Percentiles rank a stretch among this genome's conserved stretches.
These are phyloP conservation scores for Detonula confervacea DNA, from an alignment of 352 stramenopile species.

Conservation along the genomic window DNA sequence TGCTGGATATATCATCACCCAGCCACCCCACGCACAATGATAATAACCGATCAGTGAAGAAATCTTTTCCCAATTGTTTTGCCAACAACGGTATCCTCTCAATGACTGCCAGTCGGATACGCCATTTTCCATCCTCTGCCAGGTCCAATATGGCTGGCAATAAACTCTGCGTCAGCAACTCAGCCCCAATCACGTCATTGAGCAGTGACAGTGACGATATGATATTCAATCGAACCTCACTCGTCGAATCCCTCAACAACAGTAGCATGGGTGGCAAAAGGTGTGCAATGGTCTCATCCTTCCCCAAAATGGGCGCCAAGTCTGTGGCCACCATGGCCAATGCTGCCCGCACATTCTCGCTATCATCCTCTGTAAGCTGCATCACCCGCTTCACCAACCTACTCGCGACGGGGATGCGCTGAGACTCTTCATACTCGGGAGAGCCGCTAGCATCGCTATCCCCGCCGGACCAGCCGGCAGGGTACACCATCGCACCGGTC, in stretches of 20 bases:
- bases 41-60: constrained; percentile 95
- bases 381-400: constrained; percentile 77
- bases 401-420: constrained; percentile 88
- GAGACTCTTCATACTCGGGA: constrained; percentile 83
- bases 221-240: constrained; percentile 98
- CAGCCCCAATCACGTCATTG: constrained; percentile 97
- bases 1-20: constrained; percentile 95
- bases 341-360: constrained; percentile 94
- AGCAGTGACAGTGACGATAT: constrained; percentile 97
- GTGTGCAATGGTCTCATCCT: constrained; percentile 92
- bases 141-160: constrained; percentile 97
- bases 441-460: constrained; percentile 74
- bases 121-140: constrained; percentile 98
- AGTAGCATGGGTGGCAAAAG: constrained; percentile 94
- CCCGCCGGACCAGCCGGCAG: constrained; percentile 42
- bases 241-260: constrained; percentile 95
- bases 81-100: constrained; percentile 97
- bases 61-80: constrained; percentile 93
- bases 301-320: constrained; percentile 92
- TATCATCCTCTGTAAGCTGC: constrained; percentile 93
- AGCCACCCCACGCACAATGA: constrained; percentile 97
- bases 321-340: constrained; percentile 95
- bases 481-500: constrained; percentile 56
- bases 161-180: constrained; percentile 93
- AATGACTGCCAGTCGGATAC: constrained; percentile 97